phyloP scores from a whole-genome alignment of 2,329 filamentous ascomycete species.

The Fusarium protoensiforme region DNA sequence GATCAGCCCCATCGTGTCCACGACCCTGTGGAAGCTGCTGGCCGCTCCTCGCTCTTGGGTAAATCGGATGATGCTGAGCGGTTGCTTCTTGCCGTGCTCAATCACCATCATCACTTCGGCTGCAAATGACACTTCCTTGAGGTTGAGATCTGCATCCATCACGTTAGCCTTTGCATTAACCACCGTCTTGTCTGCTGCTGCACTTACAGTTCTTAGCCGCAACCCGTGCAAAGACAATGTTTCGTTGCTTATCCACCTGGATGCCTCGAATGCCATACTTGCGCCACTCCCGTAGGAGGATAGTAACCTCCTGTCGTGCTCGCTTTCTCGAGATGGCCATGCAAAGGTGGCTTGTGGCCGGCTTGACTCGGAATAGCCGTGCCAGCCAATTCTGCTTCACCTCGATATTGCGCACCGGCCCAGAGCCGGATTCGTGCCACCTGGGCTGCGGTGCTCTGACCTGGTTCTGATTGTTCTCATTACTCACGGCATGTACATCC shows the following conservation, averaged over 20 bases:
- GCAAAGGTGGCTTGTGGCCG: slow-evolving; percentile 79
- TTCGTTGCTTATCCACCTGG: slow-evolving; percentile 80
- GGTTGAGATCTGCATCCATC: slow-evolving; percentile 71
- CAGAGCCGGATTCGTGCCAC: slow-evolving; percentile 51
- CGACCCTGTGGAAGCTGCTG: slow-evolving; percentile 85
- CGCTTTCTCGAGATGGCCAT: slow-evolving; percentile 75
- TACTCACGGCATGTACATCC: slow-evolving; percentile 34
- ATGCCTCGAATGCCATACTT: slow-evolving; percentile 85
- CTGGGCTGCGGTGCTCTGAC: slow-evolving; percentile 32
- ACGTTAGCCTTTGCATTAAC: slow-evolving; percentile 31
- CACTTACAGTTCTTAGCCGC: slow-evolving; percentile 80
- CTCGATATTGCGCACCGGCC: slow-evolving; percentile 65
- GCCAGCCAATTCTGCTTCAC: slow-evolving; percentile 88
- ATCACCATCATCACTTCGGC: slow-evolving; percentile 90
- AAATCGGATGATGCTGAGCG: slow-evolving; percentile 84
- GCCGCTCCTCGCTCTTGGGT: slow-evolving; percentile 93
- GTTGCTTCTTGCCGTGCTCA: slow-evolving; percentile 81
- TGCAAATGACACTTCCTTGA: slow-evolving; percentile 90
- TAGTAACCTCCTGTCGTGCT: slow-evolving; percentile 80
- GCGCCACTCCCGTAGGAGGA: slow-evolving; percentile 82
- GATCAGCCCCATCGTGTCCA: slow-evolving; percentile 78
- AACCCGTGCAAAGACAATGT: slow-evolving; percentile 83
- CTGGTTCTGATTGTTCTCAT: slow-evolving; percentile 20
- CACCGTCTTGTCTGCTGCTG: not conserved
- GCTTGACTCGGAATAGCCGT: slow-evolving; percentile 89